phyloP scores from a whole-genome alignment of 2,329 filamentous ascomycete genomes.

The Ceratocystis papillata region DNA sequence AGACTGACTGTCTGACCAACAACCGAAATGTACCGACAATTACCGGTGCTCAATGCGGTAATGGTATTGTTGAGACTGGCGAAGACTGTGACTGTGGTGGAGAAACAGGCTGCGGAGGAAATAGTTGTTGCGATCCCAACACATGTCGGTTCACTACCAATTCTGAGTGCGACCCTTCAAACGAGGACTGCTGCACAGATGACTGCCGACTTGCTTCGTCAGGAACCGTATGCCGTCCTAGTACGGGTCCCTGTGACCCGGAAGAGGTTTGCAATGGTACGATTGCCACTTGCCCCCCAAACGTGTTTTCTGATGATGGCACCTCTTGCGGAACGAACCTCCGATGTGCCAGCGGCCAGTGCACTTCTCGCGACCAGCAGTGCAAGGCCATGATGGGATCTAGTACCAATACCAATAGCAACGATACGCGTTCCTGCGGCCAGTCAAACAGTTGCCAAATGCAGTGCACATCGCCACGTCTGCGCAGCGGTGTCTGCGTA shows the following conservation, averaged over 20 bases:
- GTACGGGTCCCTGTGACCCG: slow-evolving; percentile 73
- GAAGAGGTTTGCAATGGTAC: slow-evolving; percentile 70
- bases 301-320: slow-evolving; percentile 60
- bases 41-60: slow-evolving; percentile 77
- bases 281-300: slow-evolving; percentile 60
- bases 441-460: slow-evolving; percentile 55
- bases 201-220: slow-evolving; percentile 56
- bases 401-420: slow-evolving; percentile 58
- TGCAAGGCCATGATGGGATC: slow-evolving; percentile 76
- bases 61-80: slow-evolving; percentile 88
- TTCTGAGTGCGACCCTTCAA: slow-evolving; percentile 68
- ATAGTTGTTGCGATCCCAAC: slow-evolving; percentile 69
- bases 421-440: slow-evolving; percentile 66
- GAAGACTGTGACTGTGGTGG: slow-evolving; percentile 97
- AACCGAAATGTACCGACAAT: slow-evolving; percentile 77
- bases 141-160: slow-evolving; percentile 74
- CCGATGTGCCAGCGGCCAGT: slow-evolving; percentile 81
- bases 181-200: slow-evolving; percentile 67
- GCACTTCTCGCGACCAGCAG: slow-evolving; percentile 81
- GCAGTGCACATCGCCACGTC: slow-evolving; percentile 61
- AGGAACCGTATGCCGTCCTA: slow-evolving; percentile 68
- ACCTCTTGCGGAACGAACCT: slow-evolving; percentile 59
- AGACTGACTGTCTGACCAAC: slow-evolving; percentile 65
- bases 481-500: slow-evolving; percentile 56
- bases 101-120: slow-evolving; percentile 54